Conservation (phyloP, 345 rosid species). For the Limnanthes douglasii region DNA sequence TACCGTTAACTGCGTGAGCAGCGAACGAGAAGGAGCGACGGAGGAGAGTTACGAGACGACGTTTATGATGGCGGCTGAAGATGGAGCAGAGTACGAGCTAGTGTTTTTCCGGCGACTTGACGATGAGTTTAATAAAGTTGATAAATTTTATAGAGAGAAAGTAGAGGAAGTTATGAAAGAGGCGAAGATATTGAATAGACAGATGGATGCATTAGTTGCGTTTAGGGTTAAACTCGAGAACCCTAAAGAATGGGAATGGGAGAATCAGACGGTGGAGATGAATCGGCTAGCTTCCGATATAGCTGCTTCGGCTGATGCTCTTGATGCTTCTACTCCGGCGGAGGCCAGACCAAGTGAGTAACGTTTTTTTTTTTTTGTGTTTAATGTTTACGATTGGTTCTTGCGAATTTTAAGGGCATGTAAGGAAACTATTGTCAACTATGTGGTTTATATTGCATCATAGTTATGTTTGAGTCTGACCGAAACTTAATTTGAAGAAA, state of each 20-base stretch:
- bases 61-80: slow-evolving; percentile 34
- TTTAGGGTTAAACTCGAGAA: slow-evolving; percentile 58
- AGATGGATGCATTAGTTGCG: slow-evolving; percentile 72
- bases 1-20: slow-evolving; percentile 1
- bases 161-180: slow-evolving; percentile 45
- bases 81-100: slow-evolving; percentile 53
- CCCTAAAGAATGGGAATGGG: slow-evolving; percentile 24
- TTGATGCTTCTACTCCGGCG: slow-evolving; percentile 35
- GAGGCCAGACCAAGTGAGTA: slow-evolving; percentile 31
- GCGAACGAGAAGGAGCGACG: neutral
- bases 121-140: slow-evolving; percentile 52
- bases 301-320: slow-evolving; percentile 33
- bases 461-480: slow-evolving; percentile 5
- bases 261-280: slow-evolving; percentile 29
- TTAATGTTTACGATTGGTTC: too few relatives aligned
- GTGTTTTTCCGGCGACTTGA: slow-evolving; percentile 49
- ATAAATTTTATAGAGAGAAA: slow-evolving; percentile 30
- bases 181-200: slow-evolving; percentile 31
- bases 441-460: too few relatives aligned
- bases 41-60: slow-evolving; percentile 27
- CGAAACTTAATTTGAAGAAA: neutral
- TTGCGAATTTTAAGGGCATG: too few relatives aligned
- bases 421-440: too few relatives aligned
- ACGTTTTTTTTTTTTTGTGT: slow-evolving; percentile 1
- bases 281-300: slow-evolving; percentile 50